Percentiles rank a stretch among this genome's conserved stretches.
phyloP scores from a whole-genome alignment of 371 early-diverging fungal species.

The Coemansia sp. region DNA sequence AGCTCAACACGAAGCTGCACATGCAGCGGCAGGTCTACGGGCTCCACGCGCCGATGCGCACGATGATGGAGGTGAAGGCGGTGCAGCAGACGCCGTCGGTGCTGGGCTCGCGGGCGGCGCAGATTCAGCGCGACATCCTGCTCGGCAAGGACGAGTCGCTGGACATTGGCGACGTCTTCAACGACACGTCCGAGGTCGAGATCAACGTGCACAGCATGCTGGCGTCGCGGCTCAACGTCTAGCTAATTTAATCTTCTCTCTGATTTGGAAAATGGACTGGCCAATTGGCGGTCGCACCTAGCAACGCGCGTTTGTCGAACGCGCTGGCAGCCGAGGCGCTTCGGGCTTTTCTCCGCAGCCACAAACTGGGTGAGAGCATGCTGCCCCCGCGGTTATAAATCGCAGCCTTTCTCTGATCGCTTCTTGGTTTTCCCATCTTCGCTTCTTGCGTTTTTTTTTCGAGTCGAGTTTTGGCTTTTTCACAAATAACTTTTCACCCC shows the following conservation, averaged over 20 bases:
- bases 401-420: background rate
- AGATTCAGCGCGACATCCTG: constrained; percentile 82
- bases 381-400: background rate
- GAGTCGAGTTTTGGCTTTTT: constrained; percentile 1
- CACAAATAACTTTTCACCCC: background rate
- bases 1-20: constrained; percentile 73
- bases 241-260: background rate
- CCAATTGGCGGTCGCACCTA: background rate
- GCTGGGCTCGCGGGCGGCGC: constrained; percentile 71
- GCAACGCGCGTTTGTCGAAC: background rate
- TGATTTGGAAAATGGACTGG: background rate
- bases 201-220: constrained; percentile 39
- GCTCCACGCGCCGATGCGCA: constrained; percentile 83
- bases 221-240: constrained; percentile 19
- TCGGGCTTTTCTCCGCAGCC: constrained; percentile 15
- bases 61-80: constrained; percentile 79
- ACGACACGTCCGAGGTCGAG: constrained; percentile 54
- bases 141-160: constrained; percentile 83
- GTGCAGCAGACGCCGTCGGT: constrained; percentile 42
- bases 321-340: background rate
- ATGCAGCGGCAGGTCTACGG: constrained; percentile 82
- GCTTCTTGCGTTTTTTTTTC: background rate
- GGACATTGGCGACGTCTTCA: constrained; percentile 88
- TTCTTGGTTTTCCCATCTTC: background rate
- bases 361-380: background rate